Evolutionary conservation across 225 moss, liverwort and hornwort genomes (phyloP), one percentile per base, ranked within the genome.

Genomic region (Thuidium tamariscinum): DNA sequence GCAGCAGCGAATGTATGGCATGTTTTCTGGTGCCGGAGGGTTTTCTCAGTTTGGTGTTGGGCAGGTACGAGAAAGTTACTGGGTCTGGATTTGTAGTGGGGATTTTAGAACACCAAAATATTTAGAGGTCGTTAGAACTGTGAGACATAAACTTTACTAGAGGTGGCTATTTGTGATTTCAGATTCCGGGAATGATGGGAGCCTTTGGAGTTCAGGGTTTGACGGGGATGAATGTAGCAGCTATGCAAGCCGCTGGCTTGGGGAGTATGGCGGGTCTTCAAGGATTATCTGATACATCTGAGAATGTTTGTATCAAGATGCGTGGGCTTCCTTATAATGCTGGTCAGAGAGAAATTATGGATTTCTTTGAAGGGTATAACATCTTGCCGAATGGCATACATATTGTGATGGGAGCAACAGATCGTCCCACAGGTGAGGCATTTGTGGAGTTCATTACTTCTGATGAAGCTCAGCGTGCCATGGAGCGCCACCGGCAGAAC

Each of bases 171-270:
- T 81, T 93, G 86, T 88, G 92, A 80, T 90, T 94, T 87, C 96
- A 99, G 99, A 95, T 99, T 84, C 96, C 97, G 86, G 96, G 99
- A 82, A 97, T 99, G 97, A 99, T 99, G 95, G 99, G 99, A 91
- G 95, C 96, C 83, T 99, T 99, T 89, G 99, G 99, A 95, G 96
- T 99, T 63, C 99, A 97, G 92, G 93, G 99, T 82, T 94, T 99
- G 92, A 97, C 97, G 85, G 97, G 99, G 90, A 97, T 99, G 97
- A 99, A 99, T 91, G 90, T 92, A 85, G 99, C 99, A 93, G 95
- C 97, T 56, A 95, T 99, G 86, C 99, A 99, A 91, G 96, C 99
- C 88, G 95, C 99, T 81, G 95, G 99, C 71, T 93, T 99, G 89
- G 96, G 99, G 84, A 93, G 93, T 80, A 95, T 99, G 90, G 91